A percentile compares a stretch with the other conserved stretches of the same genome.
Evolutionary conservation across 345 rosid genomes (phyloP).

Genomic region (Clausena lansium): DNA sequence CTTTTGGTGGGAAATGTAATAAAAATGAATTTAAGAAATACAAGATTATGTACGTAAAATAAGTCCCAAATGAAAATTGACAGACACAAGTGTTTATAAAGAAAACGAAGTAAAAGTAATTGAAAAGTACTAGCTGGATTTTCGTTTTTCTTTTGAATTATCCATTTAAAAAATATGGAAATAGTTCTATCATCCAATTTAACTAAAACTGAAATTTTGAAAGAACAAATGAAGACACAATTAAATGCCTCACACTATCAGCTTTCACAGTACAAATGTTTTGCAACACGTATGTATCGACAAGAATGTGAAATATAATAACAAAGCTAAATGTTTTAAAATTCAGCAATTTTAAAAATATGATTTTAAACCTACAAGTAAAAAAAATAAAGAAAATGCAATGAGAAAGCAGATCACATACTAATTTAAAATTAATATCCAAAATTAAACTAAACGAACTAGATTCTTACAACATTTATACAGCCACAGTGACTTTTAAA

Average conservation of each 20-base stretch:
- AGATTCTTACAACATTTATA: background rate
- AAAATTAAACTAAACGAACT: background rate
- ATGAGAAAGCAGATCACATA: background rate
- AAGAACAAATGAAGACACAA: background rate
- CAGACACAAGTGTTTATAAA: background rate
- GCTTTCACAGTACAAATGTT: background rate
- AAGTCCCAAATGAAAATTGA: no score
- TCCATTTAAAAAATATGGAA: background rate
- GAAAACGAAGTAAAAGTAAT: background rate
- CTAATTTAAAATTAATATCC: background rate
- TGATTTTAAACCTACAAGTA: background rate
- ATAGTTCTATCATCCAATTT: background rate
- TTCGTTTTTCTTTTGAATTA: background rate
- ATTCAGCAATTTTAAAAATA: background rate
- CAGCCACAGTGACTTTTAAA: background rate
- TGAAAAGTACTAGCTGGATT: background rate
- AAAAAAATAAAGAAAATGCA: background rate
- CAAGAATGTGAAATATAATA: background rate
- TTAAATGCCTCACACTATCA: background rate
- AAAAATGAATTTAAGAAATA: background rate
- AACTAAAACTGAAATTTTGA: background rate
- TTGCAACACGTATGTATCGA: background rate
- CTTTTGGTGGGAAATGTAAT: background rate
- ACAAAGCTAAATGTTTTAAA: background rate
- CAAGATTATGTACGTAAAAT: background rate